A percentile compares a stretch with the other conserved stretches of the same genome.
phyloP scores from a whole-genome alignment of 2,329 filamentous ascomycete species.

The Fusarium virguliforme region DNA sequence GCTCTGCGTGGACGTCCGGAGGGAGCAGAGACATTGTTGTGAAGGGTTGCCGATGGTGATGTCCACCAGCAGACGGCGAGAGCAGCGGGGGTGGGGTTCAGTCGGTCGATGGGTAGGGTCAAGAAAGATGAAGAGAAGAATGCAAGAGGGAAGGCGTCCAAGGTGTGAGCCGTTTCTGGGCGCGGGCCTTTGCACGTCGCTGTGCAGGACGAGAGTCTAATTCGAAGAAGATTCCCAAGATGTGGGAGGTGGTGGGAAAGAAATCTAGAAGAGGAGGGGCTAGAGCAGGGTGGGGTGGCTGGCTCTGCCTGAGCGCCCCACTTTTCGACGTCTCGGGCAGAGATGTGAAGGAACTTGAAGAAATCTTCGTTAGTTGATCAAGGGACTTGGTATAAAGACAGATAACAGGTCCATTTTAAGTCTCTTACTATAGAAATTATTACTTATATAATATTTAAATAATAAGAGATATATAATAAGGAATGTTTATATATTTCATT shows the following conservation, averaged over 20 bases:
- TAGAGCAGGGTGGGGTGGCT: slow-evolving; percentile 51
- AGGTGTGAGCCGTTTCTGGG: slow-evolving; percentile 44
- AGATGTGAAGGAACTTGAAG: no score
- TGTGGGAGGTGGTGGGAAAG: slow-evolving; percentile 46
- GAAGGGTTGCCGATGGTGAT: slow-evolving; percentile 50
- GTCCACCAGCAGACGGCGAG: slow-evolving; percentile 52
- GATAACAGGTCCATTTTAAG: no score
- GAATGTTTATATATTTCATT: no score
- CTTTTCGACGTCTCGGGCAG: no score
- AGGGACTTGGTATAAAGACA: no score
- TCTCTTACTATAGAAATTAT: no score
- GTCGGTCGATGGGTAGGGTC: slow-evolving; percentile 27
- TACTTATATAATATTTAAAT: no score
- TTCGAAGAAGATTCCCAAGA: slow-evolving; percentile 45
- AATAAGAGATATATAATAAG: no score
- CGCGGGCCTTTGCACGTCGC: slow-evolving; percentile 41
- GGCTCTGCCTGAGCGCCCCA: slow-evolving; percentile 5
- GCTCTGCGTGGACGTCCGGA: slow-evolving; percentile 85
- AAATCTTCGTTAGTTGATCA: no score
- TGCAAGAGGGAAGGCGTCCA: slow-evolving; percentile 17
- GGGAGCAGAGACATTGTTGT: slow-evolving; percentile 86
- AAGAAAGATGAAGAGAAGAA: slow-evolving; percentile 14
- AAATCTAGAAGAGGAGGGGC: slow-evolving; percentile 45
- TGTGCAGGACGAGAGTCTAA: slow-evolving; percentile 40
- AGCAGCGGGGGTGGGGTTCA: slow-evolving; percentile 29